Percentiles rank a stretch among this genome's conserved stretches.
Evolutionary conservation across 495 filamentous ascomycete genomes (phyloP).

Genomic region (Cercophora samala): DNA sequence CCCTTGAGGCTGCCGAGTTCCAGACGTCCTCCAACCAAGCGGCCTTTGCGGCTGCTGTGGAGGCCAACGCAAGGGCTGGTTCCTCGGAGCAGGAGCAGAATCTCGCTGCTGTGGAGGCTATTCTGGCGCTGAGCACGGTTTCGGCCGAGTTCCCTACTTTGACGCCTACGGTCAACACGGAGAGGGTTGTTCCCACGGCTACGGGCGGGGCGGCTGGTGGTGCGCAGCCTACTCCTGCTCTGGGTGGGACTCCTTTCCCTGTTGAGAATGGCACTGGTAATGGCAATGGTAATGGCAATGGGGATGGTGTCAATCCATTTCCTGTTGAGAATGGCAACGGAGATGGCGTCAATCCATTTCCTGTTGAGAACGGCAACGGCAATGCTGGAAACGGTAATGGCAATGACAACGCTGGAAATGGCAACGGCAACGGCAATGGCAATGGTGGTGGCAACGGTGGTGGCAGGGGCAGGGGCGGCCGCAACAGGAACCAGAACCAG

Average conservation of each 20-base stretch:
- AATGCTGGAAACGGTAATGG: neutral
- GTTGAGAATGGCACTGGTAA: neutral
- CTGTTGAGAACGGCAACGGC: neutral
- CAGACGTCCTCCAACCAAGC: constrained; percentile 34
- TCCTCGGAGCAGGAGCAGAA: constrained; percentile 30
- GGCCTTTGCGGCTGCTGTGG: constrained; percentile 37
- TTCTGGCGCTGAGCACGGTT: constrained; percentile 17
- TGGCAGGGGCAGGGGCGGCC: neutral
- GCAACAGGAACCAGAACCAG: neutral
- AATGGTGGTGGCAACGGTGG: neutral
- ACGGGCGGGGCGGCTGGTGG: neutral
- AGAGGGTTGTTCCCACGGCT: neutral
- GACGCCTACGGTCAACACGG: neutral
- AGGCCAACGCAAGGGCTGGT: constrained; percentile 39
- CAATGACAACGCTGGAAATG: neutral
- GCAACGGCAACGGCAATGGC: neutral
- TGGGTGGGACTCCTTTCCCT: neutral
- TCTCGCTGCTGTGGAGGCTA: constrained; percentile 29
- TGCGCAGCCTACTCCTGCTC: neutral
- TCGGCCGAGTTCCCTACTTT: constrained; percentile 10
- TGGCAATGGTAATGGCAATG: neutral
- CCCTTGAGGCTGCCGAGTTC: constrained; percentile 28
- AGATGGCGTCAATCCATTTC: neutral
- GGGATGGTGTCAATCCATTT: neutral
- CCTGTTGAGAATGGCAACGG: neutral